These are phyloP conservation scores for Mycena rebaudengoi DNA, from an alignment of 768 basidiomycete genomes.

Conservation along the genomic window DNA sequence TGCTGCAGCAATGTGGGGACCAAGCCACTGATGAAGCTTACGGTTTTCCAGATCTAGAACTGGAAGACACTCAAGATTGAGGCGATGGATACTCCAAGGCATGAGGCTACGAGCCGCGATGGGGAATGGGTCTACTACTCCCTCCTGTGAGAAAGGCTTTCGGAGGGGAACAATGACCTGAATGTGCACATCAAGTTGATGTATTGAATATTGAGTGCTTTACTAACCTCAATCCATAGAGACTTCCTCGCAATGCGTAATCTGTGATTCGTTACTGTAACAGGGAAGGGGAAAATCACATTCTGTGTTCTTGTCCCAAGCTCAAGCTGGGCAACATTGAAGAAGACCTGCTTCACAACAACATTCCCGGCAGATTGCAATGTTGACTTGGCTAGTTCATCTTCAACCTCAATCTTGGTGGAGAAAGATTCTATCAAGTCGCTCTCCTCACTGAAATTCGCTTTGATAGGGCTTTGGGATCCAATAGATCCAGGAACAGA, in stretches of 20 bases:
- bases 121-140: conserved; percentile 34
- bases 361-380: conserved; percentile 28
- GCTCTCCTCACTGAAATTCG: conserved; percentile 37
- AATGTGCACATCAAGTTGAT: neutral
- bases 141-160: conserved; percentile 32
- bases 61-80: conserved; percentile 42
- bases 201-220: conserved; percentile 21
- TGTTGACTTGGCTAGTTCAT: conserved; percentile 22
- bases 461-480: conserved; percentile 13
- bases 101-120: conserved; percentile 24
- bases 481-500: conserved; percentile 28
- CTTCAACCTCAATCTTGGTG: conserved; percentile 26
- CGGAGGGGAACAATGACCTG: conserved; percentile 26
- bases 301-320: conserved; percentile 34
- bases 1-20: conserved; percentile 28
- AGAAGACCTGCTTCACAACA: conserved; percentile 27
- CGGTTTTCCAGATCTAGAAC: conserved; percentile 28
- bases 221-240: conserved; percentile 41
- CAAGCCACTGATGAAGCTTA: conserved; percentile 37
- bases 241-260: conserved; percentile 17
- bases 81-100: conserved; percentile 44
- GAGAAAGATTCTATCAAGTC: conserved; percentile 30
- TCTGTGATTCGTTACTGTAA: neutral
- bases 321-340: conserved; percentile 25
- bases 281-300: conserved; percentile 10